These are phyloP conservation scores for Skeletonema tropicum DNA, from an alignment of 108 stramenopile species.

Conservation along the genomic window DNA sequence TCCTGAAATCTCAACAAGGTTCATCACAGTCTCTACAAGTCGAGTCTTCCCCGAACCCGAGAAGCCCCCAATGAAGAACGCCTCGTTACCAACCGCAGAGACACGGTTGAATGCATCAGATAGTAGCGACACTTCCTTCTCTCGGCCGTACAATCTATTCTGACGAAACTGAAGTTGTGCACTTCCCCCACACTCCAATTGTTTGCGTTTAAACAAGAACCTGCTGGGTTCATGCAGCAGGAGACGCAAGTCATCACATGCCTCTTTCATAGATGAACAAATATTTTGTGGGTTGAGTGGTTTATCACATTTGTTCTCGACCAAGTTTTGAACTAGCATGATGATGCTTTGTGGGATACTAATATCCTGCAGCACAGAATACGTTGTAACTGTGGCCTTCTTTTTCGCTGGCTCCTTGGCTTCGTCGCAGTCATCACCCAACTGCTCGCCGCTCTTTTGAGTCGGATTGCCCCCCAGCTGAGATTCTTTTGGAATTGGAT, in stretches of 20 bases:
- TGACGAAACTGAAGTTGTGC: constrained; percentile 3
- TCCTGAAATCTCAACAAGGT: not conserved
- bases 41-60: constrained; percentile 33
- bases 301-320: constrained; percentile 21
- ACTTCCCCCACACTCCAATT: not conserved
- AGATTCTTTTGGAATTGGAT: not conserved
- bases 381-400: not conserved
- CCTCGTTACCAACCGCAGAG: constrained; percentile 27
- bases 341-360: not conserved
- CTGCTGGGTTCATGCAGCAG: constrained; percentile 31
- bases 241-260: constrained; percentile 32
- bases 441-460: not conserved
- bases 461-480: not conserved
- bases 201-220: constrained; percentile 27
- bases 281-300: constrained; percentile 15
- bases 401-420: not conserved
- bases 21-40: constrained; percentile 14
- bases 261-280: constrained; percentile 25
- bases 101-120: constrained; percentile 41
- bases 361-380: not conserved
- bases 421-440: not conserved
- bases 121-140: constrained; percentile 20
- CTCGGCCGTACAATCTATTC: constrained; percentile 35
- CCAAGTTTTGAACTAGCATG: constrained; percentile 26
- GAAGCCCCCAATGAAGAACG: constrained; percentile 39